Conservation (phyloP, 257 asterid species). For the Nicotiana otophora region DNA sequence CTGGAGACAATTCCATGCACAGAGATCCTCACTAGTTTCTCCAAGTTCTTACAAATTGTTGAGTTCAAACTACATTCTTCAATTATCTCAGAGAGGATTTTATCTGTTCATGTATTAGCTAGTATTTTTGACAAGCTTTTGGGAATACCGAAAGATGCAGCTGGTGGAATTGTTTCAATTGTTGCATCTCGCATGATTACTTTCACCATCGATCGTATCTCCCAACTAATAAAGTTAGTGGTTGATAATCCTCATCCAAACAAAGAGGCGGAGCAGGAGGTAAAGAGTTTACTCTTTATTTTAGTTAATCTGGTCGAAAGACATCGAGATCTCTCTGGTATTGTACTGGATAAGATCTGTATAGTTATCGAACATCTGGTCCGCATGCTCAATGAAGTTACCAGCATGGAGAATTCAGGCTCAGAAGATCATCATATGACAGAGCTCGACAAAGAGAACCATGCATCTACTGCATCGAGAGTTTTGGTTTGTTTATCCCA, state of each 20-base stretch:
- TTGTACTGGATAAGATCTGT: constrained; percentile 47
- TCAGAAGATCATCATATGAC: constrained; percentile 13
- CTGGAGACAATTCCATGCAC: constrained; percentile 34
- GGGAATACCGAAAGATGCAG: constrained; percentile 39
- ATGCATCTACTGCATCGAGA: constrained; percentile 21
- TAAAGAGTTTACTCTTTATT: constrained; percentile 46
- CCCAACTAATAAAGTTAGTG: constrained; percentile 28
- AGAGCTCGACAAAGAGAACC: constrained; percentile 21
- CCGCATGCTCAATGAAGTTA: constrained; percentile 23
- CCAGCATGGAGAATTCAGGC: constrained; percentile 23
- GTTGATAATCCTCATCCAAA: constrained; percentile 26
- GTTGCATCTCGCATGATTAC: constrained; percentile 41
- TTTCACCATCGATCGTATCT: constrained; percentile 42
- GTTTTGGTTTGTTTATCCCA: constrained; percentile 42
- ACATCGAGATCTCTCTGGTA: constrained; percentile 33
- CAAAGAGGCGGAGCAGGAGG: constrained; percentile 39
- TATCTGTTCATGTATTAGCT: constrained; percentile 42
- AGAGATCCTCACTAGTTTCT: constrained; percentile 43
- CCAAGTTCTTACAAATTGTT: constrained; percentile 32
- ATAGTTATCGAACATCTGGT: constrained; percentile 39
- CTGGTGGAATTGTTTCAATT: constrained; percentile 31
- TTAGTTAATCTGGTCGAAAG: constrained; percentile 46
- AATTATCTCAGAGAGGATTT: constrained; percentile 36
- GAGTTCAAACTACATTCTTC: constrained; percentile 37
- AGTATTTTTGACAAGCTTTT: constrained; percentile 50